These are phyloP conservation scores for Garcia nutans DNA, from an alignment of 345 rosid genomes.

Conservation along the genomic window DNA sequence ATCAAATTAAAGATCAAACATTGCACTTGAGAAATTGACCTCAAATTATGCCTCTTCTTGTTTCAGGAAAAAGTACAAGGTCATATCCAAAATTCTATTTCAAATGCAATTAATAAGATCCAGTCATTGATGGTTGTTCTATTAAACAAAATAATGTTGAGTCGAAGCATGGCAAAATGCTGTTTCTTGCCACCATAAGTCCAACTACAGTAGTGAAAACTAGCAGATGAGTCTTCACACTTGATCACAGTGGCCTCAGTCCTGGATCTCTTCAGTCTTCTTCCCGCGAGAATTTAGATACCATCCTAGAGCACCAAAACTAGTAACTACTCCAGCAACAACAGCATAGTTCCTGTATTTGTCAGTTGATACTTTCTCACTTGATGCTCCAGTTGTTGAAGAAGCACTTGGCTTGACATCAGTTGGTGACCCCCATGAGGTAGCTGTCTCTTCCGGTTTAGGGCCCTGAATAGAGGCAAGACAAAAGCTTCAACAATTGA, in stretches of 20 bases:
- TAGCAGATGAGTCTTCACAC: constrained; percentile 1
- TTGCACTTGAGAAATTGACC: background rate
- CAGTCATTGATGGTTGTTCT: background rate
- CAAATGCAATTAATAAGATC: background rate
- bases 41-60: background rate
- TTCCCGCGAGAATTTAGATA: constrained; percentile 68
- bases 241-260: constrained; percentile 32
- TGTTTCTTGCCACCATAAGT: constrained; percentile 14
- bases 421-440: constrained; percentile 35
- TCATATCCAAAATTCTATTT: background rate
- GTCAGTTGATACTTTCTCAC: constrained; percentile 68
- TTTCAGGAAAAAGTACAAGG: background rate
- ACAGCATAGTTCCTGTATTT: constrained; percentile 79
- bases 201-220: background rate
- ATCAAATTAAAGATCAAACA: too few species aligned
- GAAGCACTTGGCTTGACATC: constrained; percentile 45
- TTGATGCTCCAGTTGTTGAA: constrained; percentile 46
- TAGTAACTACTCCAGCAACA: constrained; percentile 64
- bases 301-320: constrained; percentile 78
- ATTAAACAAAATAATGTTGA: background rate
- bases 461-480: constrained; percentile 55
- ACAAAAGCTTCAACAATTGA: background rate
- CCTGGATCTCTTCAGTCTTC: constrained; percentile 64
- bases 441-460: constrained; percentile 56
- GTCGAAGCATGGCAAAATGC: background rate